These are phyloP conservation scores for Rubus parviflorus DNA, from an alignment of 306 rosid genomes.

Conservation along the genomic window DNA sequence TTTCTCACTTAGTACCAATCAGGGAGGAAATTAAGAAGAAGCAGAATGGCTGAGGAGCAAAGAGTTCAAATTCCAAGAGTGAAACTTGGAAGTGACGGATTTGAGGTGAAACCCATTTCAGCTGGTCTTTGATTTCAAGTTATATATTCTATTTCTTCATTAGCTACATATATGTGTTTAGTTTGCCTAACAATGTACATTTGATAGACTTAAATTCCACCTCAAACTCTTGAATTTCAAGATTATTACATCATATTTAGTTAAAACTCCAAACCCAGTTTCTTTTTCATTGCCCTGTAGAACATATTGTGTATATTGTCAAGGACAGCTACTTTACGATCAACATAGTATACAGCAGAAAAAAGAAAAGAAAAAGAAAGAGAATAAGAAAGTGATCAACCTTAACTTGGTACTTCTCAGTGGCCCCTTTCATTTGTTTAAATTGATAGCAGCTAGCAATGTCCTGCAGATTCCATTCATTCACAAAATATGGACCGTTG, in stretches of 20 bases:
- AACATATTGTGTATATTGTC: too few species aligned
- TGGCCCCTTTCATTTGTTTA: too few species aligned
- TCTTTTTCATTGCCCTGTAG: neutral
- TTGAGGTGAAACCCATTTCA: neutral
- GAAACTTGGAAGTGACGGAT: neutral
- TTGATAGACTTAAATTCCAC: neutral
- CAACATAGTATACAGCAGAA: too few species aligned
- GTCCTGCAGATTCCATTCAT: too few species aligned
- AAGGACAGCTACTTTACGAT: too few species aligned
- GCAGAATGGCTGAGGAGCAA: neutral
- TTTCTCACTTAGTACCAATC: too few species aligned
- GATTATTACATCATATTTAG: neutral
- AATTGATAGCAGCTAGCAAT: too few species aligned
- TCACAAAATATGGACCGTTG: too few species aligned
- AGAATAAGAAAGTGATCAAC: too few species aligned
- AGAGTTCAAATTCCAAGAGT: neutral
- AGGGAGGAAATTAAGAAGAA: neutral
- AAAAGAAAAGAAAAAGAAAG: too few species aligned
- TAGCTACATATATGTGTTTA: neutral
- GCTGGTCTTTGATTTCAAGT: neutral
- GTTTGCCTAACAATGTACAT: neutral
- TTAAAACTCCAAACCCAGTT: neutral
- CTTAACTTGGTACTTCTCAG: too few species aligned
- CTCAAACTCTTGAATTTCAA: neutral
- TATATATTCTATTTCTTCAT: neutral